Base-by-base conservation (phyloP, 345 rosid species). In the Aurinia saxatilis region DNA sequence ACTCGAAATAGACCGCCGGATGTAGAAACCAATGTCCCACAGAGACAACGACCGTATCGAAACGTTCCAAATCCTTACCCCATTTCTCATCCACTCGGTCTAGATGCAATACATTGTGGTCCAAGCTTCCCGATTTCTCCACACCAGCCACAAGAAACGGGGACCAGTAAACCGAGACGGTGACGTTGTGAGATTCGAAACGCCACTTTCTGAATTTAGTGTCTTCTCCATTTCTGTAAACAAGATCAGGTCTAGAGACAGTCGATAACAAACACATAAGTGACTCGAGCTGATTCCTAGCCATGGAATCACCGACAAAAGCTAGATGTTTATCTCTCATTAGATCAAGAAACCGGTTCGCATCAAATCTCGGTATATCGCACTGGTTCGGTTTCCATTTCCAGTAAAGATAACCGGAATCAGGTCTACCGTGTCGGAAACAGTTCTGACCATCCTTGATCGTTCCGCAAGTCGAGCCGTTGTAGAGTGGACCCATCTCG, bases 221-320 rank as follows among this genome's bases (percentile, higher is more conserved):
- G 5, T 89, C 95, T 34, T 89, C 95, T 12, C 93, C 96, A 54
- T 80, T 60, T 52, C 57, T 66, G 53, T 85, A 82, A 33, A 87
- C 78, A 17, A 90, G 88, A 19, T 73, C 63, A 29, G 88, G 87
- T 17, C 12, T 35, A 48, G 91, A 81, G 16, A 67, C 86, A 12
- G 95, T 76, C 36, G 88, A 71, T 4, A 93, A 73, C 76, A 90
- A 80, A 56, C 97, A 93, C 13, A 93, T 68, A 34, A 93, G 95
- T 17, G 99, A 93, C 78, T 93, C 97, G 11, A 90, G 58, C 72
- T 93, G 97, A 47, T 93, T 93, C 64, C 99, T 90, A 34, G 97
- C 96, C 95, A 93, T 82, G n/a, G 99, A 93, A 29, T 93, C 99
- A 0, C 99, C 99, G 1, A 93, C 79, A 71, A 93, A 90, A 40